Evolutionary conservation across 2,329 filamentous ascomycete genomes (phyloP), one percentile per base, ranked within the genome.

Genomic region (Aspergillus transmontanensis): DNA sequence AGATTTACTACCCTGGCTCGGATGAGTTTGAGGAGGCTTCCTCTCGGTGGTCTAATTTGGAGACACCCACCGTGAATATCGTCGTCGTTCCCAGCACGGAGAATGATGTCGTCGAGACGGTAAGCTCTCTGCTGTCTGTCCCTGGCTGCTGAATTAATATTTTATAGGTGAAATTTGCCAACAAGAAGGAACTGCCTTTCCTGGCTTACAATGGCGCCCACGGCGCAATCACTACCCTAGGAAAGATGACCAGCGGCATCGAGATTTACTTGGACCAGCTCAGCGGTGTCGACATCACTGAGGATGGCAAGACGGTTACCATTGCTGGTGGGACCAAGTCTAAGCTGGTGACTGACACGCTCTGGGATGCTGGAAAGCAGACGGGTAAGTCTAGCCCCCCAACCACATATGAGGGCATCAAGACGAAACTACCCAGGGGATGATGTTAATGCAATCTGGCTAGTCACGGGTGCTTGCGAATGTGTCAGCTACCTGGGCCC

Each of bases 171-270:
- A 77, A 78, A 72, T 86, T 78, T 62, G 84, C 85, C 46, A 68
- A 76, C 45, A 68, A 76, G 45, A 72, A 79, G 53, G 68, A 76
- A 2, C 61, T 85, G 2, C 83, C 85, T 0, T 86, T 87, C 64
- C 79, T 88, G 3, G 81, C 84, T 0, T 82, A 78, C 70, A 85
- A 84, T 68, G 83, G 83, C 19, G 80, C 76, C 1, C 86, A 88
- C 61, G 86, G 85, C 4, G 75, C 82, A 3, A 76, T 84, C 53
- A 83, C 78, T 48, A 84, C 82, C 0, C 67, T 87, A 1, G 83
- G 81, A 0, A 77, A 73, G 45, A 83, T 86, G 78, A 67, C 81
- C 4, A 72, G 77, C 57, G 85, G 85, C 4, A 82, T 87, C 16
- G 79, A 82, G 64, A 86, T 87, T 58, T 80, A 78, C 59, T 63